phyloP scores from a whole-genome alignment of 2,329 filamentous ascomycete species.

The Lasiodiplodia sp. region DNA sequence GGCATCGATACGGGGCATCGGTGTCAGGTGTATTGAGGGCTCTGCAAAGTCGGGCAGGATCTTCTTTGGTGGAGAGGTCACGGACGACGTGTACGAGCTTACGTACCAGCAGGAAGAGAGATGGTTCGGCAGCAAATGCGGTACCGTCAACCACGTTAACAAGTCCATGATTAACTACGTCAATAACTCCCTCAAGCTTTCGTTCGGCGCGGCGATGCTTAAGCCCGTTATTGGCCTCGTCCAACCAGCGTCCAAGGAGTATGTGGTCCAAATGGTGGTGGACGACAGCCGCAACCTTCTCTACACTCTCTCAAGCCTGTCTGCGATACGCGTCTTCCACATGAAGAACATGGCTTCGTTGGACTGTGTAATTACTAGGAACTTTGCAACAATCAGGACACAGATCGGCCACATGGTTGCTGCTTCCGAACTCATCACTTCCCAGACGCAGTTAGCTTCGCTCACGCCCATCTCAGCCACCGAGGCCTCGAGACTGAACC shows the following conservation, averaged over 20 bases:
- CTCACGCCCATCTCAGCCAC: slow-evolving; percentile 83
- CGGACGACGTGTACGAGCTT: slow-evolving; percentile 91
- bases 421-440: slow-evolving; percentile 74
- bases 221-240: slow-evolving; percentile 48
- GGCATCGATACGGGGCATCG: slow-evolving; percentile 75
- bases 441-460: slow-evolving; percentile 74
- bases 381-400: slow-evolving; percentile 61
- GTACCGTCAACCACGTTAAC: slow-evolving; percentile 87
- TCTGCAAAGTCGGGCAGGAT: slow-evolving; percentile 83
- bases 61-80: slow-evolving; percentile 83
- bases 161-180: slow-evolving; percentile 56
- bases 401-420: slow-evolving; percentile 86
- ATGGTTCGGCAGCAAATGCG: slow-evolving; percentile 91
- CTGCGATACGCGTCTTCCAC: slow-evolving; percentile 90
- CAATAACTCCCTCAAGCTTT: slow-evolving; percentile 51
- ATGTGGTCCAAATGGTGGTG: slow-evolving; percentile 79
- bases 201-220: slow-evolving; percentile 62
- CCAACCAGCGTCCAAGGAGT: slow-evolving; percentile 57
- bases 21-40: slow-evolving; percentile 79
- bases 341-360: slow-evolving; percentile 69
- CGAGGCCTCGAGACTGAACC: slow-evolving; percentile 82
- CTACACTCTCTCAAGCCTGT: slow-evolving; percentile 87
- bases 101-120: slow-evolving; percentile 97
- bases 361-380: slow-evolving; percentile 63
- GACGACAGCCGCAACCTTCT: slow-evolving; percentile 89